Evolutionary conservation across 2,329 filamentous ascomycete genomes (phyloP), one percentile per base, ranked within the genome.

Genomic region (Coniochaeta hoffmannii): DNA sequence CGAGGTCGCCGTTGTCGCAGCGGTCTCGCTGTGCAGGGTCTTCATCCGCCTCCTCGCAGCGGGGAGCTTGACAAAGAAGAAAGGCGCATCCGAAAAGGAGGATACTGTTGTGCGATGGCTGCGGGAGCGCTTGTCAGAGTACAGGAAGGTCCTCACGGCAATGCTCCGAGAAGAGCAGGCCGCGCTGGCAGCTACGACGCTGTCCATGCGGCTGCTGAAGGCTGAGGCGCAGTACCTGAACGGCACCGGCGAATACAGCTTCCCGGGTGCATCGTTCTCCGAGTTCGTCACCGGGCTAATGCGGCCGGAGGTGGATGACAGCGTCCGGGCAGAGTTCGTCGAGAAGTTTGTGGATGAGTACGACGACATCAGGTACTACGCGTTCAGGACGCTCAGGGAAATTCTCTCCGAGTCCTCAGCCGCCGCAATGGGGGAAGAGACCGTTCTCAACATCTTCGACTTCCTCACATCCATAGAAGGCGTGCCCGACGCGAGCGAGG

Each of bases 121-220:
- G 59, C 88, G 83, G 66, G 86, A 87, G 60, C 80, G 86, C 60
- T 83, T 90, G 63, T 75, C 78, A 7, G 87, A 91, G 63, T 95
- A 89, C 68, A 83, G 87, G 65, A 70, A 74, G 28, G 70, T 79
- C 3, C 71, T 97, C 38, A 64, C 87, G 28, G 69, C 71, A 3
- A 78, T 89, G 60, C 74, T 97, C 49, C 71, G 73, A 44, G 72
- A 78, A 55, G 79, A 87, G 58, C 75, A 81, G 4, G 72, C 84
- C n/a, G 83, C 89, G 59, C 78, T 81, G 44, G 89, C 88, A 15
- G 86, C 84, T 11, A 72, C 97, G 63, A 89, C 87, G 0, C 74
- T 97, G 51, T 80, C 86, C 56, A 95, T 97, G 91, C 85, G 88
- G 55, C 71, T 95, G 50, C 74, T 96, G 61, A 94, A 95, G 74